Percentiles rank a stretch among this genome's conserved stretches.
Evolutionary conservation across 2,329 filamentous ascomycete species (phyloP).

Genomic region (Scytalidium sp.): DNA sequence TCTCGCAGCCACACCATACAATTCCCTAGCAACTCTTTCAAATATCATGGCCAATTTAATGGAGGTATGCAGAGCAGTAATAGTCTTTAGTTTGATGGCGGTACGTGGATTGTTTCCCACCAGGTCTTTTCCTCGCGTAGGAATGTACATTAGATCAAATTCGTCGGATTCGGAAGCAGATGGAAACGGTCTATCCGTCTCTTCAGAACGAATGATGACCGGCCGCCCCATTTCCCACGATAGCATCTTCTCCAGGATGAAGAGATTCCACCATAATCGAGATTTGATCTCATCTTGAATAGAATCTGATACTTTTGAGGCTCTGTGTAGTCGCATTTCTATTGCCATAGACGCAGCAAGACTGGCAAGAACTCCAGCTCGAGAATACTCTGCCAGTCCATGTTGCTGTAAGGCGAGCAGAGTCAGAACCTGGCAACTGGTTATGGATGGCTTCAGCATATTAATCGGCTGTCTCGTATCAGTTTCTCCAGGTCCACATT

Average conservation of each 20-base stretch:
- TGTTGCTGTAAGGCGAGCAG: constrained; percentile 26
- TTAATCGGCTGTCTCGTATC: constrained; percentile 12
- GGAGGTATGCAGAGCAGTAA: constrained; percentile 24
- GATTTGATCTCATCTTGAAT: constrained; percentile 22
- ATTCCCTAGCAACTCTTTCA: constrained; percentile 20
- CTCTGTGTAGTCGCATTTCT: constrained; percentile 24
- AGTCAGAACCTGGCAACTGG: constrained; percentile 23
- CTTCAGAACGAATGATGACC: constrained; percentile 21
- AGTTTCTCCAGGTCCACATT: constrained; percentile 7
- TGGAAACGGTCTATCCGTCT: constrained; percentile 24
- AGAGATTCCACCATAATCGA: constrained; percentile 29
- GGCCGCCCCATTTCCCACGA: constrained; percentile 25
- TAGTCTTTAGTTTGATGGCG: constrained; percentile 22
- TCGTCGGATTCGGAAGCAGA: constrained; percentile 26
- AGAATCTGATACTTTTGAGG: constrained; percentile 16
- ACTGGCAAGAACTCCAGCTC: constrained; percentile 23
- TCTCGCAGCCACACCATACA: constrained; percentile 23
- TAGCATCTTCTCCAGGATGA: constrained; percentile 28
- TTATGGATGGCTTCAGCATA: constrained; percentile 21
- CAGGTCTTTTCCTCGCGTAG: constrained; percentile 4
- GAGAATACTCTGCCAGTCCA: constrained; percentile 25
- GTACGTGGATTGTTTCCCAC: constrained; percentile 9
- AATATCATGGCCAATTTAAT: constrained; percentile 19
- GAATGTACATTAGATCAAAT: constrained; percentile 24
- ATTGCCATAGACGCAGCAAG: constrained; percentile 26